Percentiles rank a stretch among this genome's conserved stretches.
These are phyloP conservation scores for Kwoniella sp. DNA, from an alignment of 768 basidiomycete species.

Conservation along the genomic window DNA sequence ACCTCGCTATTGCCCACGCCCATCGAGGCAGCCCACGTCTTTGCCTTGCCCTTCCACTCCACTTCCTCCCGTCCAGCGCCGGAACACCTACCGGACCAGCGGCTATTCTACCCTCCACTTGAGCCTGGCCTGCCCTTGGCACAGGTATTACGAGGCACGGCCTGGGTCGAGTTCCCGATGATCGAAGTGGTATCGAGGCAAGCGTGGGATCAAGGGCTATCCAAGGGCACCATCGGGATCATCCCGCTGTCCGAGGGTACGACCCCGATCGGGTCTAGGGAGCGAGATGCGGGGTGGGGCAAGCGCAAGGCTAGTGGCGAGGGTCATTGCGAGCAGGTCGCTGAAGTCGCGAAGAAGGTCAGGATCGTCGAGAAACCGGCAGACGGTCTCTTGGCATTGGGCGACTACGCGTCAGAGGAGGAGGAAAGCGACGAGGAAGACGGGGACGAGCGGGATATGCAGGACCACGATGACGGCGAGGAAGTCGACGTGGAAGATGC, in stretches of 20 bases:
- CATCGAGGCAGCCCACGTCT: neutral
- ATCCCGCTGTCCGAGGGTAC: slow-evolving; percentile 5
- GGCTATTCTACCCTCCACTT: slow-evolving; percentile 57
- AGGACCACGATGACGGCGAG: neutral
- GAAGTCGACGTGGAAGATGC: neutral
- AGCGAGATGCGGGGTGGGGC: slow-evolving; percentile 15
- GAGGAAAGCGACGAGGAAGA: slow-evolving; percentile 51
- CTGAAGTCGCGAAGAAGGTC: neutral
- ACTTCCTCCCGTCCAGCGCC: slow-evolving; percentile 23
- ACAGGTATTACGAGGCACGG: slow-evolving; percentile 57
- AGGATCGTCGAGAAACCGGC: neutral
- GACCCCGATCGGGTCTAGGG: neutral
- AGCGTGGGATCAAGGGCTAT: slow-evolving; percentile 54
- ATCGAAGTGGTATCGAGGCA: slow-evolving; percentile 67
- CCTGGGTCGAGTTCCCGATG: slow-evolving; percentile 78
- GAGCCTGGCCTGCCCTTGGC: slow-evolving; percentile 56
- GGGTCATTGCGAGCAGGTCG: neutral
- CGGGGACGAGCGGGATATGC: slow-evolving; percentile 43
- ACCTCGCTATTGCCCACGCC: slow-evolving; percentile 6
- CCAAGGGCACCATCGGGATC: neutral
- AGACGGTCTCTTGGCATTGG: slow-evolving; percentile 24
- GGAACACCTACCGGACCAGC: slow-evolving; percentile 6
- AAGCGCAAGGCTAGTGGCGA: neutral
- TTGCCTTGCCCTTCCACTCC: slow-evolving; percentile 35
- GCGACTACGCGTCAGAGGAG: slow-evolving; percentile 40